Percentiles rank a stretch among this genome's conserved stretches.
Evolutionary conservation across 2,329 filamentous ascomycete genomes (phyloP).

Genomic region (Diaporthe australafricana): DNA sequence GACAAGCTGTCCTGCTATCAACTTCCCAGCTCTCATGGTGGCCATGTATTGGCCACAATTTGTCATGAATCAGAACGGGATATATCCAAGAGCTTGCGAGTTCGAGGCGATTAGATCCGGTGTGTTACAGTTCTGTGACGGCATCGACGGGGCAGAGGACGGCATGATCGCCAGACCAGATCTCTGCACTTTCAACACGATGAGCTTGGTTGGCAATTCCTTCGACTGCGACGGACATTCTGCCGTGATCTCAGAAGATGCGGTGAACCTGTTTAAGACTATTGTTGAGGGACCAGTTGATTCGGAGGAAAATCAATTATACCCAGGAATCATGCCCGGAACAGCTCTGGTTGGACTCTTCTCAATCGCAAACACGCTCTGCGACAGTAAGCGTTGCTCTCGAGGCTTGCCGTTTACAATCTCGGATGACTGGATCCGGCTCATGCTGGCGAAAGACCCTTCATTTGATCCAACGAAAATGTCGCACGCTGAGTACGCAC

Average conservation of each 20-base stretch:
- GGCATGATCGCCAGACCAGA: slow-evolving; percentile 52
- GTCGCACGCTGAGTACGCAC: background rate
- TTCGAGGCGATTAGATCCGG: slow-evolving; percentile 49
- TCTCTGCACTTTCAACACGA: slow-evolving; percentile 47
- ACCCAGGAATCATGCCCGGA: background rate
- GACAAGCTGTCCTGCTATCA: slow-evolving; percentile 56
- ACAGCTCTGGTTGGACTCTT: slow-evolving; percentile 1
- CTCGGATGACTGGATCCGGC: background rate
- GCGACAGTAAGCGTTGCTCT: background rate
- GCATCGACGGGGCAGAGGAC: slow-evolving; percentile 57
- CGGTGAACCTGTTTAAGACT: background rate
- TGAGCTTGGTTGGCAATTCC: slow-evolving; percentile 40
- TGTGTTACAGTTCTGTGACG: slow-evolving; percentile 57
- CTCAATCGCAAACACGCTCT: background rate
- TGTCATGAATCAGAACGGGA: slow-evolving; percentile 38
- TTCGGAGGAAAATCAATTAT: background rate
- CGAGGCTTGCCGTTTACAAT: background rate
- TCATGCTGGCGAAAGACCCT: background rate
- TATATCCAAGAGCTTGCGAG: slow-evolving; percentile 56
- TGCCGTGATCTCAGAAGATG: background rate
- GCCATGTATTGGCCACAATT: slow-evolving; percentile 46
- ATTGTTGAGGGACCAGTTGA: background rate
- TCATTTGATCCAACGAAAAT: slow-evolving; percentile 1
- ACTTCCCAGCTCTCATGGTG: slow-evolving; percentile 48
- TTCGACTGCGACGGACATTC: slow-evolving; percentile 38